Evolutionary conservation across 768 basidiomycete genomes (phyloP).

Genomic region (Harrya chromipes): DNA sequence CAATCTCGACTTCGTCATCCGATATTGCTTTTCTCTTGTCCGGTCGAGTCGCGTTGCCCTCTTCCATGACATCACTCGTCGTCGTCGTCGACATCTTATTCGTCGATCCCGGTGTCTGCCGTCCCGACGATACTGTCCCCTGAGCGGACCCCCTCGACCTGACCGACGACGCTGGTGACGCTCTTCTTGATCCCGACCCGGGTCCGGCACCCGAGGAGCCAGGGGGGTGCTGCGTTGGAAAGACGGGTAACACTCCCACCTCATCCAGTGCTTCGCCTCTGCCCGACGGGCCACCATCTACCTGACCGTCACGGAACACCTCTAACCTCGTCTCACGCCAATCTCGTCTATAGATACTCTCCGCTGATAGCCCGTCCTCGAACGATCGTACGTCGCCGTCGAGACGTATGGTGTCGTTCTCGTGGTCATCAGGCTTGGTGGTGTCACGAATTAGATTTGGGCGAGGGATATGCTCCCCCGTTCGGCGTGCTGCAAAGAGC

Average conservation of each 20-base stretch:
- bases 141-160: conserved; percentile 35
- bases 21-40: conserved; percentile 53
- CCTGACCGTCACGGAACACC: conserved; percentile 13
- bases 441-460: not conserved
- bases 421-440: conserved; percentile 19
- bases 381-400: conserved; percentile 54
- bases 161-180: conserved; percentile 51
- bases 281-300: conserved; percentile 4
- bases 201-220: conserved; percentile 11
- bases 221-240: conserved; percentile 15
- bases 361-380: conserved; percentile 60
- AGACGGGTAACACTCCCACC: conserved; percentile 25
- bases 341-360: conserved; percentile 68
- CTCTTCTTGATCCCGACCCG: conserved; percentile 34
- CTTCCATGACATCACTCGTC: conserved; percentile 41
- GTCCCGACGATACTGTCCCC: conserved; percentile 28
- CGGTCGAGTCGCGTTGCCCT: conserved; percentile 28
- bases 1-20: conserved; percentile 56
- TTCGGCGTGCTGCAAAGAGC: conserved; percentile 60
- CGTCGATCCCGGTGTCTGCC: conserved; percentile 48
- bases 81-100: conserved; percentile 45
- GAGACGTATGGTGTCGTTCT: conserved; percentile 16
- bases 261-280: conserved; percentile 31
- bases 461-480: conserved; percentile 50
- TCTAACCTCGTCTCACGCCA: conserved; percentile 69